These are phyloP conservation scores for Cercospora sp. DNA, from an alignment of 2,329 filamentous ascomycete genomes.

Conservation along the genomic window DNA sequence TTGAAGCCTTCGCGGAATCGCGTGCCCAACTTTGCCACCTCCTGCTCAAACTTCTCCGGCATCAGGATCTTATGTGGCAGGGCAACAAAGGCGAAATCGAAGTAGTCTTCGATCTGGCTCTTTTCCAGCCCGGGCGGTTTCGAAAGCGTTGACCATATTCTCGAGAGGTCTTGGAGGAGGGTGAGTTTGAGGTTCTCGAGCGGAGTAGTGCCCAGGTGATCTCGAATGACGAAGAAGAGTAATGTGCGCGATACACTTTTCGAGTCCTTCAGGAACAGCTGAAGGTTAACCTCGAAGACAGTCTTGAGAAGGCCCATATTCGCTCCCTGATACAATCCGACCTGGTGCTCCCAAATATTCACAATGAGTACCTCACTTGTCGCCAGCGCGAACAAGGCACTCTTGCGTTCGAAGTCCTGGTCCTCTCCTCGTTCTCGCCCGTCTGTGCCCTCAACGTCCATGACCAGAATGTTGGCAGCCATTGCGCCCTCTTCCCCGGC, in stretches of 20 bases:
- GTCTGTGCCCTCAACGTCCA: conserved; percentile 98
- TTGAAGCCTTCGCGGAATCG: conserved; percentile 82
- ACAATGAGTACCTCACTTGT: conserved; percentile 97
- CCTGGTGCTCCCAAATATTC: conserved; percentile 99
- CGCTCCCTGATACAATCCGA: conserved; percentile 94
- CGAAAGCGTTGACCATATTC: conserved; percentile 89
- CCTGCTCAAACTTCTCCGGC: conserved; percentile 81
- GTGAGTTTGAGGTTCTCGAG: conserved; percentile 88
- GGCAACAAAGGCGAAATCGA: conserved; percentile 95
- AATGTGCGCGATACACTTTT: conserved; percentile 88
- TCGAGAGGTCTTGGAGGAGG: conserved; percentile 81
- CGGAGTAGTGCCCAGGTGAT: conserved; percentile 90
- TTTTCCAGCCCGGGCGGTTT: conserved; percentile 87
- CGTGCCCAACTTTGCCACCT: conserved; percentile 75
- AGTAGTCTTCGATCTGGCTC: conserved; percentile 92
- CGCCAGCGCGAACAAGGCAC: conserved; percentile 91
- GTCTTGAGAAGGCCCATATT: conserved; percentile 99
- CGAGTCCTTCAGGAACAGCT: conserved; percentile 93
- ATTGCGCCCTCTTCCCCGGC: conserved; percentile 57
- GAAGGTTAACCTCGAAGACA: conserved; percentile 97
- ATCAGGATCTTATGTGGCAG: conserved; percentile 96
- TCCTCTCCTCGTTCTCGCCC: conserved; percentile 95
- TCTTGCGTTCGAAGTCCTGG: conserved; percentile 98
- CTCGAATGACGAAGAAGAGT: conserved; percentile 97
- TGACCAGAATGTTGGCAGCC: conserved; percentile 97